Conservation (phyloP, 176 grass and related monocot species). For the Carex parvula region DNA sequence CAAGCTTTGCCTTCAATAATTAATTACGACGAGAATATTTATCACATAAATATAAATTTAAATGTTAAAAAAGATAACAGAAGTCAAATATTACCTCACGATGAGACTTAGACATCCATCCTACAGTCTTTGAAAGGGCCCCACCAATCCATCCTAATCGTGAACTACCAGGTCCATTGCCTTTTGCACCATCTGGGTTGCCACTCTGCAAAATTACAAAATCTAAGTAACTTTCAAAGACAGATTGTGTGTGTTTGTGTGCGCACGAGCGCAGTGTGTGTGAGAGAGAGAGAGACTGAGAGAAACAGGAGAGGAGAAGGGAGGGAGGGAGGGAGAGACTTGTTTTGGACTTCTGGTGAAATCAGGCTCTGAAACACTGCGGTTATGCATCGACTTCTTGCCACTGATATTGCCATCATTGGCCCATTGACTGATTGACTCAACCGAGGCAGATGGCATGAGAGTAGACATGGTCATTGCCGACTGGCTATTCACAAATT, state of each 20-base stretch:
- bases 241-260: background rate
- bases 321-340: conserved; percentile 33
- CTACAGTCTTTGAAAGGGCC: conserved; percentile 77
- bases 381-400: conserved; percentile 62
- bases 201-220: conserved; percentile 42
- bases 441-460: conserved; percentile 57
- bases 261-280: background rate
- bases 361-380: conserved; percentile 96
- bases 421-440: conserved; percentile 61
- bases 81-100: conserved; percentile 55
- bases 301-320: conserved; percentile 1
- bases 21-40: conserved; percentile 24
- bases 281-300: conserved; percentile 13
- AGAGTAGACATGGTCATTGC: conserved; percentile 74
- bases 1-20: conserved; percentile 73
- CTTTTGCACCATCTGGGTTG: conserved; percentile 42
- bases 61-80: background rate
- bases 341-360: conserved; percentile 82
- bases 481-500: conserved; percentile 82
- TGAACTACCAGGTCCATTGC: conserved; percentile 48
- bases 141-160: conserved; percentile 80
- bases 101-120: conserved; percentile 63
- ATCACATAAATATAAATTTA: conserved; percentile 9
- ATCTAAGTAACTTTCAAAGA: conserved; percentile 19
- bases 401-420: conserved; percentile 41